Evolutionary conservation across 805 yeast genomes (phyloP).

Genomic region (Monosporozyma aerobia): DNA sequence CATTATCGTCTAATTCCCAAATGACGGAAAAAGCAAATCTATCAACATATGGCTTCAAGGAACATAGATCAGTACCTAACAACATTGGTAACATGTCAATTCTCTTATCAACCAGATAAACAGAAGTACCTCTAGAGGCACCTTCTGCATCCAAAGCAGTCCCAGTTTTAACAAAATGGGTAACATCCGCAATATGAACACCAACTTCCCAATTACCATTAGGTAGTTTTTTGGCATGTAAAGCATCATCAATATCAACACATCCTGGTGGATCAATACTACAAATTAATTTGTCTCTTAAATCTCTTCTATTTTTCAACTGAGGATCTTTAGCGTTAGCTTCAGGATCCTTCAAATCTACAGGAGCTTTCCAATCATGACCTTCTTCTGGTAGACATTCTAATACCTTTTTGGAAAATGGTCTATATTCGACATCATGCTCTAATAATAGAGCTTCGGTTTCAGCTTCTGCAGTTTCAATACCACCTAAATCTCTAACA

Average conservation of each 20-base stretch:
- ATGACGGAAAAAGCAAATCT: slow-evolving; percentile 91
- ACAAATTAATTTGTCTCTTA: slow-evolving; percentile 83
- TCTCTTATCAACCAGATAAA: slow-evolving; percentile 93
- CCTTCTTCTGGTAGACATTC: slow-evolving; percentile 93
- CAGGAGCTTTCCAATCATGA: slow-evolving; percentile 85
- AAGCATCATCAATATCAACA: slow-evolving; percentile 97
- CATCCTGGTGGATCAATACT: slow-evolving; percentile 97
- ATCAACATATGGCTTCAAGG: slow-evolving; percentile 89
- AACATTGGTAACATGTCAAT: slow-evolving; percentile 97
- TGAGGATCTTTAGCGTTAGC: slow-evolving; percentile 40
- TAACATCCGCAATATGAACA: slow-evolving; percentile 98
- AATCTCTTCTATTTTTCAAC: slow-evolving; percentile 59
- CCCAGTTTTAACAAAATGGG: slow-evolving; percentile 90
- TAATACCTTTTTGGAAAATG: slow-evolving; percentile 84
- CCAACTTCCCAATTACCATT: slow-evolving; percentile 97
- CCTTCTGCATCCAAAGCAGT: slow-evolving; percentile 93
- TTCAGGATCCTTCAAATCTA: slow-evolving; percentile 44
- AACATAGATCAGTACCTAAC: slow-evolving; percentile 91
- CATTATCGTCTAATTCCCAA: slow-evolving; percentile 88
- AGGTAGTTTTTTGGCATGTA: slow-evolving; percentile 75
- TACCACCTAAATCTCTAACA: slow-evolving; percentile 78
- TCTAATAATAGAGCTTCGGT: slow-evolving; percentile 89
- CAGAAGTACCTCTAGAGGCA: slow-evolving; percentile 95
- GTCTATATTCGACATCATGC: slow-evolving; percentile 94
- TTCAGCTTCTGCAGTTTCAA: slow-evolving; percentile 90